Base-by-base conservation (phyloP, 1,284 basidiomycete genomes). In the Lentinula novae-zelandiae region DNA sequence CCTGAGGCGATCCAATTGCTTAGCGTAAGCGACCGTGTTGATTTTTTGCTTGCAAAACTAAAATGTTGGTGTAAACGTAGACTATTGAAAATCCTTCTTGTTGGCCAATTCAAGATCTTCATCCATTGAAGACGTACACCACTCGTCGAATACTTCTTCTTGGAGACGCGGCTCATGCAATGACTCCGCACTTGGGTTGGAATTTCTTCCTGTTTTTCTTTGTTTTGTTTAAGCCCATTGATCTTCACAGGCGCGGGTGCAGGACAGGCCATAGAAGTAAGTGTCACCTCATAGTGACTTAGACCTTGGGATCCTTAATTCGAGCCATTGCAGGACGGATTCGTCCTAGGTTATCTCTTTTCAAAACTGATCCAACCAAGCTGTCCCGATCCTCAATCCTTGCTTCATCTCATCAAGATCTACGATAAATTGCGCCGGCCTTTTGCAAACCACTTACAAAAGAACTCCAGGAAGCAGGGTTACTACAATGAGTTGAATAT, bases 1-100 rank as follows among this genome's bases (percentile, higher is more conserved):
- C 65, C 70, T 5, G 77, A 76, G 54, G 76, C 75, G 1, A 70
- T 68, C 55, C 73, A 72, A 4, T 57, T 83, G n/a, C 60, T 78
- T 3, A 71, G 76, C 63, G 80, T 81, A 62, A 53, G 66, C 57
- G 38, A 38, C 12, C 4, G n/a, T 27, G 33, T 13, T 31, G 4
- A 9, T 50, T 9, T 7, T 31, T 31, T 6, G 22, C 31, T 48
- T 42, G 54, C 20, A 27, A 27, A 2, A 27, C 22, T 27, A 27
- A 27, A 27, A 27, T 38, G 3, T n/a, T 56, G 22, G 46, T n/a
- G 27, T 27, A 22, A 27, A 15, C 9, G 10, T 27, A 63, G 59
- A 60, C 59, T 22, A 63, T 63, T 10, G 56, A 61, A 42, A 61
- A 58, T n/a, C 62, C 62, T 15, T 55, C 51, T 15, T 58, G 56